These are phyloP conservation scores for Nicotiana attenuata DNA, from an alignment of 257 asterid species.

Conservation along the genomic window DNA sequence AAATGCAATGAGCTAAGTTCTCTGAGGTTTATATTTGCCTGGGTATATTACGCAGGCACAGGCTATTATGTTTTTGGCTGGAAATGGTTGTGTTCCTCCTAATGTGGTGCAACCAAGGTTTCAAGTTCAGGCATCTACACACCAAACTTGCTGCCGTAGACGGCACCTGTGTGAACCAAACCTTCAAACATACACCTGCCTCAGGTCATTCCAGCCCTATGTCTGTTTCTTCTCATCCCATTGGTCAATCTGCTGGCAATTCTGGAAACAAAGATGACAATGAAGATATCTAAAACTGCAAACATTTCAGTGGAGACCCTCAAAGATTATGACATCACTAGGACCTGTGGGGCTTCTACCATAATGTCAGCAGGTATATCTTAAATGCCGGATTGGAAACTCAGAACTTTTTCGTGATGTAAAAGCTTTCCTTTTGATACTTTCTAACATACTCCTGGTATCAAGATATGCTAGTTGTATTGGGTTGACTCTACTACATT, in stretches of 20 bases:
- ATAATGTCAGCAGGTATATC: slow-evolving; percentile 44
- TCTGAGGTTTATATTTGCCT: neutral
- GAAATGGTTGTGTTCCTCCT: slow-evolving; percentile 29
- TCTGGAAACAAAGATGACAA: slow-evolving; percentile 32
- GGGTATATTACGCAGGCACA: slow-evolving; percentile 52
- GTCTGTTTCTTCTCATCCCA: slow-evolving; percentile 58
- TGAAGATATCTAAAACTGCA: slow-evolving; percentile 27
- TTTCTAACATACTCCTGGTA: neutral
- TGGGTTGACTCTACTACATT: too few relatives aligned
- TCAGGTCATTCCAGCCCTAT: slow-evolving; percentile 56
- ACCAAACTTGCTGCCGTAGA: slow-evolving; percentile 39
- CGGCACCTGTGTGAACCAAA: slow-evolving; percentile 31
- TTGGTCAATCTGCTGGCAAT: slow-evolving; percentile 31
- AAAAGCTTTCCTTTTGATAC: neutral
- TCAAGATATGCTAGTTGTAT: too few relatives aligned
- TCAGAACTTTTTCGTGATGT: neutral
- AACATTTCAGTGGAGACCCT: slow-evolving; percentile 39
- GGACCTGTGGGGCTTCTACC: slow-evolving; percentile 40
- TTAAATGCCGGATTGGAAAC: neutral
- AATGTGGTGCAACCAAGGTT: slow-evolving; percentile 36
- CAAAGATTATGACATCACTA: slow-evolving; percentile 31
- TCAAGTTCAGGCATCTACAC: slow-evolving; percentile 36
- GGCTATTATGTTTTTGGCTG: slow-evolving; percentile 75
- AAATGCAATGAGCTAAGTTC: neutral
- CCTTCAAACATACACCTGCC: slow-evolving; percentile 25